A percentile compares a stretch with the other conserved stretches of the same genome.
Evolutionary conservation across 2,329 filamentous ascomycete species (phyloP).

Genomic region (Penicillium sp.): DNA sequence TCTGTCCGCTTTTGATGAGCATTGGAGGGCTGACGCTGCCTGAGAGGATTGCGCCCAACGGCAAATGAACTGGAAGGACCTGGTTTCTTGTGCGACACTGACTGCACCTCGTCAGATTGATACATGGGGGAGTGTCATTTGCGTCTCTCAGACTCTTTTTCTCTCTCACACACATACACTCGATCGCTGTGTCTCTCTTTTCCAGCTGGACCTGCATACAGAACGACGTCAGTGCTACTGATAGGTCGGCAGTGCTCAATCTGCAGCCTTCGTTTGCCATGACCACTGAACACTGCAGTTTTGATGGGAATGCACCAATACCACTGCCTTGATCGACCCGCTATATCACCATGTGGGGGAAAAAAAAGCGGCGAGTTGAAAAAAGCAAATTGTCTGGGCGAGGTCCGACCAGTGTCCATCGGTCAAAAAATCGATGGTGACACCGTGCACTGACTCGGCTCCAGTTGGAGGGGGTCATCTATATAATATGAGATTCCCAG

Average conservation of each 20-base stretch:
- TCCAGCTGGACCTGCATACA: too few species aligned
- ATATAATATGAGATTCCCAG: too few species aligned
- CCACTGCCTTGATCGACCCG: conserved; percentile 7
- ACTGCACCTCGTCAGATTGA: background rate
- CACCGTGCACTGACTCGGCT: too few species aligned
- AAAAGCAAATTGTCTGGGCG: background rate
- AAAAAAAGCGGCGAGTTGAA: conserved; percentile 5
- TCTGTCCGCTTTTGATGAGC: too few species aligned
- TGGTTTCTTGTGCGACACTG: background rate
- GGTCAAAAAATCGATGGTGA: background rate
- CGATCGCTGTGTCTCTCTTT: too few species aligned
- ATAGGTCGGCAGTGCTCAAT: background rate
- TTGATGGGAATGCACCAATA: conserved; percentile 9
- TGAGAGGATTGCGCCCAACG: background rate
- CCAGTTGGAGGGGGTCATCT: too few species aligned
- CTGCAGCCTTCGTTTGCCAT: conserved; percentile 7
- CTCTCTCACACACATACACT: too few species aligned
- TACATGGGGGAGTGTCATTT: too few species aligned
- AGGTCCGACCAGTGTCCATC: background rate
- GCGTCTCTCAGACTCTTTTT: too few species aligned
- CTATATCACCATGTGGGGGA: conserved; percentile 4
- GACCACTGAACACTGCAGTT: conserved; percentile 12
- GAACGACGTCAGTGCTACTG: too few species aligned
- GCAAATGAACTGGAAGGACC: background rate
- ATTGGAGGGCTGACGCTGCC: too few species aligned